Conservation (phyloP, 2,329 filamentous ascomycete species). For the Botryotinia globosa region DNA sequence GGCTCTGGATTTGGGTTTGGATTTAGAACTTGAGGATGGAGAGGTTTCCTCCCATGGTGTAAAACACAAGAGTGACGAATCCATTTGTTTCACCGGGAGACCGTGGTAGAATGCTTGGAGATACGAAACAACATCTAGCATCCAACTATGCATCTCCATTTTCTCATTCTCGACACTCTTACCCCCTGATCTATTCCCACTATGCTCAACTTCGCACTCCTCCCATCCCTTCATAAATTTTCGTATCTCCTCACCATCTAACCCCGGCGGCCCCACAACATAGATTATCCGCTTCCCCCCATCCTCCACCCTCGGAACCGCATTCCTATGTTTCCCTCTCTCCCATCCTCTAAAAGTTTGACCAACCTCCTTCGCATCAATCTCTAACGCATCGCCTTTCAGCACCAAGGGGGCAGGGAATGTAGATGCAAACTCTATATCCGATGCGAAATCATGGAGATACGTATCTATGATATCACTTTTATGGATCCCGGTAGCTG, state of each 20-base stretch:
- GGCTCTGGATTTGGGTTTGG: not conserved
- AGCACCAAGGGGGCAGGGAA: constrained; percentile 34
- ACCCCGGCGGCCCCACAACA: constrained; percentile 28
- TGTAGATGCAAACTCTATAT: not conserved
- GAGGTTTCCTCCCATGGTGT: constrained; percentile 20
- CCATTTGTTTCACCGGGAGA: constrained; percentile 30
- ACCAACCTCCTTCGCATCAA: constrained; percentile 26
- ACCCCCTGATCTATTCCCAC: constrained; percentile 17
- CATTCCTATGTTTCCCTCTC: constrained; percentile 27
- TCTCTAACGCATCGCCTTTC: constrained; percentile 30
- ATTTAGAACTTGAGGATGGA: not conserved
- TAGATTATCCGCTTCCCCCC: constrained; percentile 28
- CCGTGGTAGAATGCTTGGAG: constrained; percentile 33
- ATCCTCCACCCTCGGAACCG: constrained; percentile 23
- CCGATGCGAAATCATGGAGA: not conserved
- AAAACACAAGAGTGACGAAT: constrained; percentile 24
- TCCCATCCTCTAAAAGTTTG: constrained; percentile 33
- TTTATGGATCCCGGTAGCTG: constrained; percentile 1
- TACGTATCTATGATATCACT: not conserved
- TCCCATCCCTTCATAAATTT: constrained; percentile 22
- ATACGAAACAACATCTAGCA: constrained; percentile 28
- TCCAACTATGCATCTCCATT: not conserved
- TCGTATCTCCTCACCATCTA: constrained; percentile 15
- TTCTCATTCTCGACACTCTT: not conserved
- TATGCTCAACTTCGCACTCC: constrained; percentile 19